Base-by-base conservation (phyloP, 2,329 filamentous ascomycete species). In the Microsporum ferrugineum region DNA sequence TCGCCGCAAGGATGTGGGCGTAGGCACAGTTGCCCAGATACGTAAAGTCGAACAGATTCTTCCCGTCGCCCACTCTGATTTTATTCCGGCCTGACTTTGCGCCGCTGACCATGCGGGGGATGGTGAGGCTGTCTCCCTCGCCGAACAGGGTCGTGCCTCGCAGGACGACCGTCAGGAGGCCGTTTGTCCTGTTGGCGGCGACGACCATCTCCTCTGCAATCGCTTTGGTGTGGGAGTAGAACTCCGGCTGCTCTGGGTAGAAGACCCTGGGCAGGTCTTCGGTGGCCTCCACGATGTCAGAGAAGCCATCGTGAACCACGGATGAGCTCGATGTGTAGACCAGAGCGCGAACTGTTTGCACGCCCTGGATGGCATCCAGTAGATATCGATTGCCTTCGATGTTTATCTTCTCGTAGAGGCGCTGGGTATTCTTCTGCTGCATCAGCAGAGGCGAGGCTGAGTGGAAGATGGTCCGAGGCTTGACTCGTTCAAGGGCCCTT, bases 261-360 rank as follows among this genome's bases (percentile, higher is more conserved):
- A 82, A 79, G 57, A 89, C 84, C 45, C 86, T 79, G 36, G 88
- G 87, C 78, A 85, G 87, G 45, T 79, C 78, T 78, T 95, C 90
- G 73, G 89, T 85, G 65, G 88, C 88, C 71, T 92, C 89, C 71
- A 82, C 14, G 45, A 51, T 51, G 27, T 51, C 45, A 7, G 45
- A 31, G 14, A 31, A 51, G 8, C 45, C 79, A 74, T 95, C 88
- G 68, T 85, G 85, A 65, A 94, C 77, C 63, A 92, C 85, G 66
- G 88, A 91, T 43, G 88, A 87, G 60, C 86, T 89, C 72, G 86
- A 89, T 17, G 90, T 95, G 74, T 89, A 94, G 51, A 95, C 87
- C 62, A 95, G 81, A 31, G 45, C 45, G 12, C 27, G 10, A 12
- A 51, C 45, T 0, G 81, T 86, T 72, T 84, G 87, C 65, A 65